Base-by-base conservation (phyloP, 2,329 filamentous ascomycete genomes). In the Exophiala calicioides region DNA sequence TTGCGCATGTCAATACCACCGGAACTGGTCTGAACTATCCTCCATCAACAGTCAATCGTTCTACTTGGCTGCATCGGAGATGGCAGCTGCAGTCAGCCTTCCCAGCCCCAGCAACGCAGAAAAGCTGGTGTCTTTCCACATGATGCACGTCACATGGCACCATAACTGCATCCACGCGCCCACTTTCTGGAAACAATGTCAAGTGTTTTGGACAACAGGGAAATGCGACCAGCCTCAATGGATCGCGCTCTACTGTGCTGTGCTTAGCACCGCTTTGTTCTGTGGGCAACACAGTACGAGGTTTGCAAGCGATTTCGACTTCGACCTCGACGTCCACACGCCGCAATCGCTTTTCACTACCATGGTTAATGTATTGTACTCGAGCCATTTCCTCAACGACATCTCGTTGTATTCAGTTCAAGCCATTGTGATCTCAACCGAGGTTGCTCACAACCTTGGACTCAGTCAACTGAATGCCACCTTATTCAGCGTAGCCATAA, bases 371-470 rank as follows among this genome's bases (percentile, higher is more conserved):
- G 56, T 62, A 4, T 53, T 68, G 16, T 64, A 68, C 36, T 50
- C 55, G 37, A 57, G 59, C 33, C 48, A 68, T 31, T 69, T 65
- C 23, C 49, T 69, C 24, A n/a, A n/a, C n/a, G n/a, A 57, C 65
- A 41, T 65, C 63, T 34, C 60, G 62, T 2, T 60, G 66, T 8
- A 67, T 68, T 39, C 65, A 34, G 16, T 23, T n/a, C 13, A 20
- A 12, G 33, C 67, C n/a, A 60, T 67, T 23, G 63, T 65, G 15
- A 64, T 69, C 5, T 67, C 66, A 3, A 68, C 66, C 0, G 58
- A 67, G 41, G 57, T 67, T 13, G 67, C 65, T 1, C 67, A 69
- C 48, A 68, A 67, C 31, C 56, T 69, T 4, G 67, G 66, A 1
- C 50, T 62, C 23, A 69, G 66, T 44, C 59, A 67, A 35, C 44